A percentile compares a stretch with the other conserved stretches of the same genome.
Evolutionary conservation across 2,329 filamentous ascomycete genomes (phyloP).

Genomic region (Alternaria sp.): DNA sequence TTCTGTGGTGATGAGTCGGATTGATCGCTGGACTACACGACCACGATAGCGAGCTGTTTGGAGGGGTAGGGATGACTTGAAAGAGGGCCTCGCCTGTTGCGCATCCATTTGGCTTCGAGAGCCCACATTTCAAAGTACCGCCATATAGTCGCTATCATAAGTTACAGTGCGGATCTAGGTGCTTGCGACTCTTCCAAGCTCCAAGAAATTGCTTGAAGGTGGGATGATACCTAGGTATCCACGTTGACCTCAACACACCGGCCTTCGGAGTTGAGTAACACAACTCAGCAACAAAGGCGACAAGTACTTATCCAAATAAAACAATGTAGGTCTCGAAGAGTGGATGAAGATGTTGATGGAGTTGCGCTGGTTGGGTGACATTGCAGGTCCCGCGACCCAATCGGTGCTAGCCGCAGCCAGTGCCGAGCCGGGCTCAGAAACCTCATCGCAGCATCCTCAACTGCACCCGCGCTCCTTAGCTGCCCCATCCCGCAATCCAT

Average conservation of each 20-base stretch:
- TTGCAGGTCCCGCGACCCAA: slow-evolving; percentile 3
- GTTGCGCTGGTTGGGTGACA: not conserved
- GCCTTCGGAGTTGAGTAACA: not conserved
- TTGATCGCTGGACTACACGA: not conserved
- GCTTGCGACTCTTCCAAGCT: not conserved
- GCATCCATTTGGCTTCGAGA: no score
- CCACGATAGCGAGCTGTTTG: not conserved
- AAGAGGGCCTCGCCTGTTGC: not conserved
- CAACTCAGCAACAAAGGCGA: not conserved
- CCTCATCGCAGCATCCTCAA: slow-evolving; percentile 32
- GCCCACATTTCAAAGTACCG: not conserved
- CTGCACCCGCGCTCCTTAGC: slow-evolving; percentile 26
- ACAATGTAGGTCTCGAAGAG: no score
- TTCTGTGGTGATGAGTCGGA: not conserved
- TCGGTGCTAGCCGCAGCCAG: slow-evolving; percentile 17
- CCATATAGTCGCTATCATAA: no score
- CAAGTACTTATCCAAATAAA: no score
- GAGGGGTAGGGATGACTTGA: not conserved
- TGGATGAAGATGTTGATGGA: not conserved
- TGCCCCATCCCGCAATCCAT: slow-evolving; percentile 43
- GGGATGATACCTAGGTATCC: not conserved
- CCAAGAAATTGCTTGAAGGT: not conserved
- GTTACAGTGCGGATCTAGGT: not conserved
- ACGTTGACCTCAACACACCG: not conserved
- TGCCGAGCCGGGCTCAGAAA: slow-evolving; percentile 33